Evolutionary conservation across 2,329 filamentous ascomycete species (phyloP).

Genomic region (Teratosphaeria pseudoeucalypti): DNA sequence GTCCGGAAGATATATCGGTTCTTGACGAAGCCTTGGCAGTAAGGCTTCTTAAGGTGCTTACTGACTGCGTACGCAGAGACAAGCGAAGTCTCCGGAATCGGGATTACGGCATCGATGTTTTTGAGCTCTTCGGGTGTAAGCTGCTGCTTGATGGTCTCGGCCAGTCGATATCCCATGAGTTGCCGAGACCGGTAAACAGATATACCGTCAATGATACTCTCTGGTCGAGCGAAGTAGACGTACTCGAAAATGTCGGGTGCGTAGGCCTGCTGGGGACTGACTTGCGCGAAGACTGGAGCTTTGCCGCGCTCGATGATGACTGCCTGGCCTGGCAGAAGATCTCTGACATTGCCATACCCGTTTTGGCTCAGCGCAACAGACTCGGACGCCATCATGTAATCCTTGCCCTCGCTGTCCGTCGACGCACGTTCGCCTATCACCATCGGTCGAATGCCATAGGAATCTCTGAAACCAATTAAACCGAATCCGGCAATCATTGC

Average conservation of each 20-base stretch:
- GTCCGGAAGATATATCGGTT: constrained; percentile 83
- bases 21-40: constrained; percentile 75
- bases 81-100: constrained; percentile 74
- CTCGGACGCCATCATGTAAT: constrained; percentile 89
- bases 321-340: constrained; percentile 74
- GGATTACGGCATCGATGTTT: constrained; percentile 76
- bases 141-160: constrained; percentile 56
- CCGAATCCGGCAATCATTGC: constrained; percentile 77
- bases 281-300: constrained; percentile 63
- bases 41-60: constrained; percentile 64
- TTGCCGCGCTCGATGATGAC: constrained; percentile 75
- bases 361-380: constrained; percentile 74
- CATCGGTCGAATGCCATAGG: constrained; percentile 73
- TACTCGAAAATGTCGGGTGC: constrained; percentile 81
- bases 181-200: constrained; percentile 74
- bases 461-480: constrained; percentile 68
- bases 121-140: constrained; percentile 60
- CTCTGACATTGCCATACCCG: constrained; percentile 63
- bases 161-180: constrained; percentile 77
- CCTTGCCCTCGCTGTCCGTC: constrained; percentile 38
- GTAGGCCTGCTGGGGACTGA: constrained; percentile 58
- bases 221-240: constrained; percentile 77
- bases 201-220: constrained; percentile 77
- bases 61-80: constrained; percentile 69
- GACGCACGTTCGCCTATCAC: constrained; percentile 60